Evolutionary conservation across 2,329 filamentous ascomycete genomes (phyloP).

Genomic region (Thelonectria olida): DNA sequence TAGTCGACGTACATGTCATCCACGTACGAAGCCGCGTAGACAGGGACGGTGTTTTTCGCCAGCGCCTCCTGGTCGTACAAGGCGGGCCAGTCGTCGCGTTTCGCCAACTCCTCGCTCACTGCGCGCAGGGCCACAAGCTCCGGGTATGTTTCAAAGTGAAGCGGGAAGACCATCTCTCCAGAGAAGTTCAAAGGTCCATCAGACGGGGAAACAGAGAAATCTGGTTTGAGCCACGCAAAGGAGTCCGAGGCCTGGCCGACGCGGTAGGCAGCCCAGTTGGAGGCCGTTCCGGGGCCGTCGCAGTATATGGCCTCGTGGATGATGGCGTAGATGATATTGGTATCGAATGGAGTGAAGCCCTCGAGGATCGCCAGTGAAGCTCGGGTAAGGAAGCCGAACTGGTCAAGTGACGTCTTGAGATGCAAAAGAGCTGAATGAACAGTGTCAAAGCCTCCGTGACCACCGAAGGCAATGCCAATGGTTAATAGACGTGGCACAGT

Average conservation of each 20-base stretch:
- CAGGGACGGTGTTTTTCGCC: constrained; percentile 79
- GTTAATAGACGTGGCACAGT: constrained; percentile 80
- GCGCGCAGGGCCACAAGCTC: constrained; percentile 76
- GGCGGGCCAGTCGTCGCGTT: constrained; percentile 73
- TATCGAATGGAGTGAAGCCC: constrained; percentile 73
- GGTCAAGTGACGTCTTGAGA: constrained; percentile 76
- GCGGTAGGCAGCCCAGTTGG: constrained; percentile 79
- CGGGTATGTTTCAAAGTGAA: constrained; percentile 82
- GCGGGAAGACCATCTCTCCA: constrained; percentile 91
- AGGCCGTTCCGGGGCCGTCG: constrained; percentile 67
- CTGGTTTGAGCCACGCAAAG: constrained; percentile 61
- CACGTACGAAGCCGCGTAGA: constrained; percentile 84
- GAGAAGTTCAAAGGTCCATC: constrained; percentile 77
- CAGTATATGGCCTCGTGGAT: constrained; percentile 92
- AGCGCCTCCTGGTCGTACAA: constrained; percentile 82
- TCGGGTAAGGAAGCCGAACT: constrained; percentile 79
- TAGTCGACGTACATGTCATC: constrained; percentile 96
- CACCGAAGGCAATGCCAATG: constrained; percentile 80
- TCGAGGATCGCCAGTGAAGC: constrained; percentile 77
- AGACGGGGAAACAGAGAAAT: constrained; percentile 35
- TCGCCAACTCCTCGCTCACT: constrained; percentile 76
- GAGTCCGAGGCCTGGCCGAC: constrained; percentile 60
- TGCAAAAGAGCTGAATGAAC: constrained; percentile 80
- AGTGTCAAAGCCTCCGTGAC: constrained; percentile 78
- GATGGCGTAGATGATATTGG: constrained; percentile 82